These are phyloP conservation scores for Metschnikowia proteae DNA, from an alignment of 805 yeast species.

Conservation along the genomic window DNA sequence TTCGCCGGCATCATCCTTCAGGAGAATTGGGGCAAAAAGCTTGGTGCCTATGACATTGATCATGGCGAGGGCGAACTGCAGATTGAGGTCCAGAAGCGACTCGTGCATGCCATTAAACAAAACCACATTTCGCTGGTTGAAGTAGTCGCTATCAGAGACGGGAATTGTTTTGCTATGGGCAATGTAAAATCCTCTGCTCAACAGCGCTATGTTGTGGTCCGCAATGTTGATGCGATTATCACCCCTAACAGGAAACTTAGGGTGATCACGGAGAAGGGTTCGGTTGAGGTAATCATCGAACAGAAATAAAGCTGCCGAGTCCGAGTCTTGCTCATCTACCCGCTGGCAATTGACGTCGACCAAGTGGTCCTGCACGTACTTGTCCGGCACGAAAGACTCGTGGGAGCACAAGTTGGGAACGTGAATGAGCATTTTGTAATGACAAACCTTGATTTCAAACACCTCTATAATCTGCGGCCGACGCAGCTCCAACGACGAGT, in stretches of 20 bases:
- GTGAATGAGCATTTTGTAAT: conserved; percentile 48
- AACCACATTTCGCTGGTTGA: conserved; percentile 23
- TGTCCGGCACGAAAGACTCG: conserved; percentile 31
- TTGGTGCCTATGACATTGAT: conserved; percentile 21
- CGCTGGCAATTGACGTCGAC: conserved; percentile 30
- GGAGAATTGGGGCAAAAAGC: conserved; percentile 25
- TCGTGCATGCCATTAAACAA: conserved; percentile 20
- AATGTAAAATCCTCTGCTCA: conserved; percentile 32
- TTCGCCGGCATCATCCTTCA: conserved; percentile 1
- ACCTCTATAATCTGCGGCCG: conserved; percentile 34
- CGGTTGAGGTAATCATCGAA: conserved; percentile 5
- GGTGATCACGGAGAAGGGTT: conserved; percentile 9
- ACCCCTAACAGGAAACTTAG: conserved; percentile 25
- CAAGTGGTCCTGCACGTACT: conserved; percentile 21
- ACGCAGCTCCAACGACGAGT: conserved; percentile 22
- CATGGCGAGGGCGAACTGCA: conserved; percentile 22
- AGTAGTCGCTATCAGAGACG: conserved; percentile 17
- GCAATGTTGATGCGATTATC: conserved; percentile 25
- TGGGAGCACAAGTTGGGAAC: conserved; percentile 48
- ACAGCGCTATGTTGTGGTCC: conserved; percentile 24
- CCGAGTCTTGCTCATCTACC: conserved; percentile 3
- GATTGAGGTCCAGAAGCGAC: conserved; percentile 15
- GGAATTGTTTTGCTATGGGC: conserved; percentile 13
- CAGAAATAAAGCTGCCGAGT: not conserved
- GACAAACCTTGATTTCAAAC: conserved; percentile 54